phyloP scores from a whole-genome alignment of 495 filamentous ascomycete species.

The Penicillium pancosmium region DNA sequence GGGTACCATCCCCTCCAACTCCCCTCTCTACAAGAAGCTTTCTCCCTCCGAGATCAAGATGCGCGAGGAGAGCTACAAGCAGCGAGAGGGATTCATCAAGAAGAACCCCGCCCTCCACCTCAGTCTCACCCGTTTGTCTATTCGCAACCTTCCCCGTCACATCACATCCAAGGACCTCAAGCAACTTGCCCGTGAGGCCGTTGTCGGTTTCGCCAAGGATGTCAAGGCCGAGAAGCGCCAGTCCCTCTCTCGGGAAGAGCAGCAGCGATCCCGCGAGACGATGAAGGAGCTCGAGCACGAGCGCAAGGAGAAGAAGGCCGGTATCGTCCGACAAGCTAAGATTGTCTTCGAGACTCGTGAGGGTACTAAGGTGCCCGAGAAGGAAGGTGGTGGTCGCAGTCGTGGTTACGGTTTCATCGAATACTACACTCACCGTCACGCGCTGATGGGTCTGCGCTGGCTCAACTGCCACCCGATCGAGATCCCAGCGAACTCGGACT shows the following conservation, averaged over 20 bases:
- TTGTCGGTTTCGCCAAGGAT: slow-evolving; percentile 91
- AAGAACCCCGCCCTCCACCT: slow-evolving; percentile 88
- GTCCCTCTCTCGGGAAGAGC: slow-evolving; percentile 84
- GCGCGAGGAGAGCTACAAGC: slow-evolving; percentile 83
- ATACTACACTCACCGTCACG: slow-evolving; percentile 90
- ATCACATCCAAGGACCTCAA: slow-evolving; percentile 89
- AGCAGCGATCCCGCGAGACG: slow-evolving; percentile 72
- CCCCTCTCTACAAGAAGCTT: slow-evolving; percentile 73
- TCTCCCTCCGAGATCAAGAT: slow-evolving; percentile 81
- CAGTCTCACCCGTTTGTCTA: slow-evolving; percentile 86
- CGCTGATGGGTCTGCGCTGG: slow-evolving; percentile 93
- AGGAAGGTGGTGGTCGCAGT: slow-evolving; percentile 73
- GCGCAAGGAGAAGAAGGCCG: slow-evolving; percentile 81
- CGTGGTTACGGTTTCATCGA: slow-evolving; percentile 98
- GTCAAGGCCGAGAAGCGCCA: slow-evolving; percentile 72
- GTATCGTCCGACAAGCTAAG: slow-evolving; percentile 94
- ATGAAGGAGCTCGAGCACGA: slow-evolving; percentile 76
- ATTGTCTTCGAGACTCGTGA: slow-evolving; percentile 86
- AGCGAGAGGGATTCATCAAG: slow-evolving; percentile 87
- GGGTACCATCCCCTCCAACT: slow-evolving; percentile 73
- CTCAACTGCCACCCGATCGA: slow-evolving; percentile 81
- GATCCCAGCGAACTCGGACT: slow-evolving; percentile 32
- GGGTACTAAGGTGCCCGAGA: slow-evolving; percentile 77
- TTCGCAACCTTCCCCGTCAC: slow-evolving; percentile 88
- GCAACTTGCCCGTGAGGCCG: slow-evolving; percentile 81